Base-by-base conservation (phyloP, 305 asterid genomes). In the Fraxinus velutina region DNA sequence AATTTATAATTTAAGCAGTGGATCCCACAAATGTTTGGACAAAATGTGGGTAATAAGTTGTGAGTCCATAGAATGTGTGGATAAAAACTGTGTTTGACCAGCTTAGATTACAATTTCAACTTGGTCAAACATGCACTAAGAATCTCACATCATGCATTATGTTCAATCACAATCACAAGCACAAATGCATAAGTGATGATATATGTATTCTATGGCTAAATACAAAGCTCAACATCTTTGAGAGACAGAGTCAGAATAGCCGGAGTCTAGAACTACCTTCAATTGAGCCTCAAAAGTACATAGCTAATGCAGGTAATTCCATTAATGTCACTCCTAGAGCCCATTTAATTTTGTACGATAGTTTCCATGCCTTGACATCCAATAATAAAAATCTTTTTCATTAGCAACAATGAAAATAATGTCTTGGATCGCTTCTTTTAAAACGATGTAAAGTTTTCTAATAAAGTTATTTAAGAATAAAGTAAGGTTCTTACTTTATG, bases 401-500 rank as follows among this genome's bases (percentile, higher is more conserved):
- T 29, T 29, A 68, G 34, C 17, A 29, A 29, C 19, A 24, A 12
- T 4, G 5, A 68, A 10, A 68, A 68, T 27, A 10, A 83, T 44
- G 8, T 76, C 64, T 79, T 73, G 76, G 39, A 34, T 44, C 32
- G 55, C 15, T 9, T 62, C 30, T 62, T 62, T 21, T 36, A 32
- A 68, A 68, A 72, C 22, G 87, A 75, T 29, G 8, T 10, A 68
- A 29, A 2, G 39, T 29, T 2, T 27, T 68, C 60, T 47, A 19
- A 13, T 47, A 47, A 47, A 13, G 21, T 47, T 47, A 47, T 47
- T 47, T 47, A 47, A 47, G 37, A 68, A 68, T 29, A 24, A 68
- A 78, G 82, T 60, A 57, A 74, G 62, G 29, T 66, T 68, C 88
- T 72, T 87, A 95, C 99, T 90, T 92, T 86, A 95, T 95, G 76